These are phyloP conservation scores for Sarcocystis neurona DNA, from an alignment of 169 alveolate genomes.

Conservation along the genomic window DNA sequence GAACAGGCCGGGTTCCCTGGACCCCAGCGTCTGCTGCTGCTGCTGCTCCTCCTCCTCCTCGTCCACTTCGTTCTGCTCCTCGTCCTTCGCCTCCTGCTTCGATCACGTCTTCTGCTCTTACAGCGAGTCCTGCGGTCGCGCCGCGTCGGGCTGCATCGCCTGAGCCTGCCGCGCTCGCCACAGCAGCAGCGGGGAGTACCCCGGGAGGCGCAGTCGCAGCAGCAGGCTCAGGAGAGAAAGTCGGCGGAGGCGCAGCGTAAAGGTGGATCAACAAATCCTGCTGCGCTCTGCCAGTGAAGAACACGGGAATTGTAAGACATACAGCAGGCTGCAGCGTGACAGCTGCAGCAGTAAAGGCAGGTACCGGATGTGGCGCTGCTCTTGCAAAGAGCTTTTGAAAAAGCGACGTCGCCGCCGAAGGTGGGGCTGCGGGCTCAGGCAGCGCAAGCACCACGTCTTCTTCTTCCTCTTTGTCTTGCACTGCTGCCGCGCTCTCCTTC, in stretches of 20 bases:
- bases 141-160: neutral
- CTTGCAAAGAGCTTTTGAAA: slow-evolving; percentile 27
- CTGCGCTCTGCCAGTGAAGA: neutral
- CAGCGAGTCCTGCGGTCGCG: neutral
- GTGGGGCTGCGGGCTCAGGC: slow-evolving; percentile 14
- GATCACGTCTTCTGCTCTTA: too few species aligned
- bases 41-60: too few species aligned
- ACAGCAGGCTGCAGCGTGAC: neutral
- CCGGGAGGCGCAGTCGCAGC: neutral
- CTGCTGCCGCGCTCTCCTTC: too few species aligned
- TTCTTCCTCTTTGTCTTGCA: too few species aligned
- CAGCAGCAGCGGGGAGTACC: neutral
- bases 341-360: neutral
- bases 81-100: too few species aligned
- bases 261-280: slow-evolving; percentile 3
- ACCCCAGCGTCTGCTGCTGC: too few species aligned
- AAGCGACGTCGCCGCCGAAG: slow-evolving; percentile 14
- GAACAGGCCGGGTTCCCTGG: too few species aligned
- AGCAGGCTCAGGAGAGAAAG: neutral
- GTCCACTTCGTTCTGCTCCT: too few species aligned
- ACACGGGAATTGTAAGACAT: neutral
- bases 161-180: neutral
- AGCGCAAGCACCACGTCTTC: too few species aligned
- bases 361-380: slow-evolving; percentile 27
- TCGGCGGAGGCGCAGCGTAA: slow-evolving; percentile 40